These are phyloP conservation scores for Coemansia sp. DNA, from an alignment of 192 early-diverging fungal genomes.

Conservation along the genomic window DNA sequence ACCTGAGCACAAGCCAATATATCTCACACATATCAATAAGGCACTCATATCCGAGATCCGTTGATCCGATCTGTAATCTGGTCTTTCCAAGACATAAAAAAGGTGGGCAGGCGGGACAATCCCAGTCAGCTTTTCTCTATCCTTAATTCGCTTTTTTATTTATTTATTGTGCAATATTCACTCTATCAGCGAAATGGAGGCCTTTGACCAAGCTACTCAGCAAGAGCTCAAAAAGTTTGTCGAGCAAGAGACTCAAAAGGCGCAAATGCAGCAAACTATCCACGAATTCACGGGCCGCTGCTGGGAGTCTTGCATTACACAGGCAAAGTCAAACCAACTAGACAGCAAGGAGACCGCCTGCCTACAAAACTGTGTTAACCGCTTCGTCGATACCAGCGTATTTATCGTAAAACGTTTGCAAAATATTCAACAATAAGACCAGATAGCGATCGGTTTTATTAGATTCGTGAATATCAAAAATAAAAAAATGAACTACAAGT, in stretches of 20 bases:
- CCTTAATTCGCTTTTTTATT: background rate
- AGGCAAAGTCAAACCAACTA: conserved; percentile 52
- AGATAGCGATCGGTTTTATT: too few species aligned
- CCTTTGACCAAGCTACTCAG: conserved; percentile 61
- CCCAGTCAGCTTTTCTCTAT: background rate
- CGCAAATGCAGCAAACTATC: conserved; percentile 61
- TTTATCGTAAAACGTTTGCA: conserved; percentile 64
- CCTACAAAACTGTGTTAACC: conserved; percentile 71
- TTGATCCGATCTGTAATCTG: background rate
- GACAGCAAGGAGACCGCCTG: conserved; percentile 61
- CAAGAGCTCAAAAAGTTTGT: conserved; percentile 62
- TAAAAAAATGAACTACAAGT: too few species aligned
- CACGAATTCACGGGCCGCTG: conserved; percentile 68
- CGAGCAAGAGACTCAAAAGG: conserved; percentile 62
- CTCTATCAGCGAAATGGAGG: conserved; percentile 6
- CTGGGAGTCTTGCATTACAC: conserved; percentile 72
- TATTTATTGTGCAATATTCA: background rate
- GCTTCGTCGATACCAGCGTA: conserved; percentile 68
- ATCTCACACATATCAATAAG: background rate
- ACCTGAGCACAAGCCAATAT: background rate
- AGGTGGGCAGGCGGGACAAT: background rate
- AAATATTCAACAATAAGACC: conserved; percentile 10
- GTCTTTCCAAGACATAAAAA: background rate
- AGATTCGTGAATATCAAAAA: too few species aligned
- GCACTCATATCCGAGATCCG: background rate